A percentile compares a stretch with the other conserved stretches of the same genome.
These are phyloP conservation scores for Babesia ovata DNA, from an alignment of 169 alveolate species.

Conservation along the genomic window DNA sequence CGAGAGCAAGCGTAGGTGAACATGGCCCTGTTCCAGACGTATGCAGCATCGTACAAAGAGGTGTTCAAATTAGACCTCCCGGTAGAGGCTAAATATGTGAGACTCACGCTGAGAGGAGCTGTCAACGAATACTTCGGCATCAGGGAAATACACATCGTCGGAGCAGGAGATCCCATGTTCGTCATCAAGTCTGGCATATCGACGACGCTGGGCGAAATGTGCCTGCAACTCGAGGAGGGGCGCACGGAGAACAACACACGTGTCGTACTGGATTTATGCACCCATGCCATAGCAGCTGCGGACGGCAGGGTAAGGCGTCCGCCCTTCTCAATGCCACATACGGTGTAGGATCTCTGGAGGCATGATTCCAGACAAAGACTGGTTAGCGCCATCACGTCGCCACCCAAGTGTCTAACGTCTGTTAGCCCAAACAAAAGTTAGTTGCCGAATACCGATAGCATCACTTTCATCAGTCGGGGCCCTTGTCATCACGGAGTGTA, in stretches of 20 bases:
- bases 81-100: conserved; percentile 73
- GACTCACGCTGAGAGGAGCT: conserved; percentile 80
- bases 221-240: conserved; percentile 86
- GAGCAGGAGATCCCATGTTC: conserved; percentile 86
- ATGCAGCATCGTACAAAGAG: conserved; percentile 76
- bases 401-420: conserved; percentile 63
- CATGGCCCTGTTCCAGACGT: conserved; percentile 27
- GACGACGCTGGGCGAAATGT: conserved; percentile 84
- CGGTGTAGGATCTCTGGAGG: conserved; percentile 74
- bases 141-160: conserved; percentile 82
- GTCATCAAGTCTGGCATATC: conserved; percentile 86
- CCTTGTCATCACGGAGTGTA: conserved; percentile 77
- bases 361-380: conserved; percentile 75
- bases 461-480: conserved; percentile 54
- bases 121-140: conserved; percentile 86
- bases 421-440: conserved; percentile 49
- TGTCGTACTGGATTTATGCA: conserved; percentile 79
- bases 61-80: conserved; percentile 70
- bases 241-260: conserved; percentile 75
- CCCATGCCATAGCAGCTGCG: conserved; percentile 81
- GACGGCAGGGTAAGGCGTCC: conserved; percentile 73
- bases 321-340: too few species aligned
- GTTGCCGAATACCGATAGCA: background rate
- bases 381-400: conserved; percentile 67
- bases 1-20: conserved; percentile 69